These are phyloP conservation scores for Colletotrichum costaricense DNA, from an alignment of 2,329 filamentous ascomycete genomes.

Conservation along the genomic window DNA sequence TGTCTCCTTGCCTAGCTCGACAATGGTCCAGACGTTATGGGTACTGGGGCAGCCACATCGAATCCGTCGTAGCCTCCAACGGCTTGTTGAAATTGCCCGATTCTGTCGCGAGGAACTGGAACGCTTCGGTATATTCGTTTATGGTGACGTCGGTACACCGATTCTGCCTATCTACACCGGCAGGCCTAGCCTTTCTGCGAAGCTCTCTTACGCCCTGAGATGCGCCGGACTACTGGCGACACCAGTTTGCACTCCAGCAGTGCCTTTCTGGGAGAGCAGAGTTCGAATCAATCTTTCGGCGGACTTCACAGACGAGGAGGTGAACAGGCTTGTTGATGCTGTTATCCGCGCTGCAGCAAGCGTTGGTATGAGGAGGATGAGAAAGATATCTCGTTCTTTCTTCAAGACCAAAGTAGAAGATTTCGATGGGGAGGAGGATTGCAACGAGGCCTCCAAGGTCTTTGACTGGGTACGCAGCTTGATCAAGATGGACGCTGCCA, in stretches of 20 bases:
- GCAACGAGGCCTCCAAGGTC: background rate
- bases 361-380: background rate
- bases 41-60: conserved; percentile 26
- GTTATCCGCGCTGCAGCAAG: conserved; percentile 9
- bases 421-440: background rate
- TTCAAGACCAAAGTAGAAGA: background rate
- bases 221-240: conserved; percentile 23
- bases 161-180: conserved; percentile 28
- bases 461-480: background rate
- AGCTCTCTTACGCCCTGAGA: conserved; percentile 25
- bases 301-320: conserved; percentile 21
- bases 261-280: conserved; percentile 36
- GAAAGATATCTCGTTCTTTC: background rate
- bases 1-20: conserved; percentile 15
- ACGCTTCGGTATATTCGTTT: conserved; percentile 29
- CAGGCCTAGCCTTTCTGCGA: conserved; percentile 23
- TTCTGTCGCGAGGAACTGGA: conserved; percentile 29
- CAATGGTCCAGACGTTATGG: conserved; percentile 33
- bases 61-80: conserved; percentile 12
- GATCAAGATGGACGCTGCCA: conserved; percentile 3
- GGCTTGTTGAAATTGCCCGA: conserved; percentile 9
- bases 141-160: conserved; percentile 19
- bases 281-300: conserved; percentile 36
- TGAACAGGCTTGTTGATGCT: conserved; percentile 16
- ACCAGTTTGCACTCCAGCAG: conserved; percentile 27